Evolutionary conservation across 129 eudicot species (phyloP).

Genomic region (Ambrosia trifida): DNA sequence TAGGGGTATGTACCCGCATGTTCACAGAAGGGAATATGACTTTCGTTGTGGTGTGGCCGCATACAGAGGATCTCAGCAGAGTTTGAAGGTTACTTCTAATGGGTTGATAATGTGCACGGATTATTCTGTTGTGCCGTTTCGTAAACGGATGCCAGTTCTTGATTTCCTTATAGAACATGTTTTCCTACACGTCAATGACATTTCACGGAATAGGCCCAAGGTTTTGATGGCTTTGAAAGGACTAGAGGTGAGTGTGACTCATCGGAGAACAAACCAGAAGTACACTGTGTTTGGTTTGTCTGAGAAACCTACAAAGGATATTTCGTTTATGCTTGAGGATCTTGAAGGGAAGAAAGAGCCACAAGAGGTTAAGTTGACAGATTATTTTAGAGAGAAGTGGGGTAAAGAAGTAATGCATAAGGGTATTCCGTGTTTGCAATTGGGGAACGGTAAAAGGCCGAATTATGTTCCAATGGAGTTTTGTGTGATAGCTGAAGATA

Average conservation of each 20-base stretch:
- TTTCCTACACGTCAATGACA: constrained; percentile 28
- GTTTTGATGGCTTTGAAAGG: constrained; percentile 48
- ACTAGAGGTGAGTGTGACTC: constrained; percentile 58
- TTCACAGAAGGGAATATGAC: constrained; percentile 39
- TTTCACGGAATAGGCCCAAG: constrained; percentile 16
- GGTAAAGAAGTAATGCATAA: constrained; percentile 29
- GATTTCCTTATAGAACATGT: constrained; percentile 59
- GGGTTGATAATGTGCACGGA: constrained; percentile 65
- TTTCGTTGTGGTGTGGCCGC: constrained; percentile 59
- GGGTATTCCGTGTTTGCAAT: constrained; percentile 60
- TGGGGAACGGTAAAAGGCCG: constrained; percentile 43
- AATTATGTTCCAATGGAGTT: constrained; percentile 68
- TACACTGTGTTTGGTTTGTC: constrained; percentile 53
- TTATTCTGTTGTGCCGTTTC: constrained; percentile 55
- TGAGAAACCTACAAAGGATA: constrained; percentile 28
- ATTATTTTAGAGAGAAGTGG: constrained; percentile 58
- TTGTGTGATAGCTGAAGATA: constrained; percentile 61
- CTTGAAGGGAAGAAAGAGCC: constrained; percentile 44
- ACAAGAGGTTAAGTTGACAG: constrained; percentile 27
- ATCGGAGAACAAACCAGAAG: constrained; percentile 71
- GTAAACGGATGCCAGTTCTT: constrained; percentile 60
- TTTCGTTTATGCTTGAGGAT: constrained; percentile 44
- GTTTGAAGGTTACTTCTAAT: constrained; percentile 58
- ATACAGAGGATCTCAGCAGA: constrained; percentile 61
- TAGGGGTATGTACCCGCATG: constrained; percentile 46